Base-by-base conservation (phyloP, 2,329 filamentous ascomycete genomes). In the Calonectria henricotiae region DNA sequence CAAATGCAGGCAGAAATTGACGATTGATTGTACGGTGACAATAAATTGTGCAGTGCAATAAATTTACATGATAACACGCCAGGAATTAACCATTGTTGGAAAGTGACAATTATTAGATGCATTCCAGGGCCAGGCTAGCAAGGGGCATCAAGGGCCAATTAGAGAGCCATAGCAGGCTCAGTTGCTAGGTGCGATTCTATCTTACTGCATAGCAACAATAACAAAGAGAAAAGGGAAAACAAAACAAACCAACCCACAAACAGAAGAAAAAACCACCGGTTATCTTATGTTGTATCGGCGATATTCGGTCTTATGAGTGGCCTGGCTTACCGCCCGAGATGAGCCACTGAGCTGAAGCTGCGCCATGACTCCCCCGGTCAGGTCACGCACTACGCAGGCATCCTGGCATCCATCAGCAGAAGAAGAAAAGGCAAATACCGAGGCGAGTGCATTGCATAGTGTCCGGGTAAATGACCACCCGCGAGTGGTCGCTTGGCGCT, bases 1-100 rank as follows among this genome's bases (percentile, higher is more conserved):
- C 83, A 89, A 77, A 84, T 88, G 83, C 86, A 87, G 75, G 82
- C 85, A 17, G 85, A 89, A 32, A 75, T 88, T 20, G 82, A 85
- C 70, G 85, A 88, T 72, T 84, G 74, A 69, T 20, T 6, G 8
- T 11, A n/a, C 15, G 17, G 15, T 15, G 41, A 4, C 30, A n/a
- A 30, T 25, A n/a, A 30, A 41, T 39, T 41, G 12, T 15, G 2
- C 8, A 17, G 37, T 30, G 54, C 51, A 67, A 9, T 39, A 25
- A 58, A 25, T 39, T 39, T 39, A 17, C 35, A 58, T 39, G 51
- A 58, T 11, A 55, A 23, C 4, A 35, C 35, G 3, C 11, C 15
- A 20, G n/a, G 7, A 39, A 58, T 25, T 17, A 15, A 12, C 4
- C 12, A n/a, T 58, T 13, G 12, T 13, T 39, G 51, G n/a, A 20